Evolutionary conservation across 768 basidiomycete genomes (phyloP), one percentile per base, ranked within the genome.

Genomic region (Russula foetens): DNA sequence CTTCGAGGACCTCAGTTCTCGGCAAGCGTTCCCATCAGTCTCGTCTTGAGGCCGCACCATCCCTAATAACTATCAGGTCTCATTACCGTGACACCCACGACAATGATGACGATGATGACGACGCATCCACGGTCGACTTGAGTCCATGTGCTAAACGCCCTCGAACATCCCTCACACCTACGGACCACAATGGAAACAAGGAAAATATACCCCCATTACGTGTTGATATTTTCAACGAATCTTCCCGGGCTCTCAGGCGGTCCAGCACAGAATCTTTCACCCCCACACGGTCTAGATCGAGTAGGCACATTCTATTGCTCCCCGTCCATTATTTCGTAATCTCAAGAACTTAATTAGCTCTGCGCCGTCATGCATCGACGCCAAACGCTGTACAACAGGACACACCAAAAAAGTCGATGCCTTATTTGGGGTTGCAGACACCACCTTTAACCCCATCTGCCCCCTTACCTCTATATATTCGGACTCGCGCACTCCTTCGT

Each of bases 201-300:
- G 88, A 90, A 71, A 90, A 90, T 66, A 77, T 89, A 19, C 85
- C 87, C n/a, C 88, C 88, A 1, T 77, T 80, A 64, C 72, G 71
- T 48, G 63, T 68, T 33, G 76, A 80, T 48, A 62, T 70, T 14
- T 60, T 78, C 64, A 75, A 69, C 45, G 71, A 68, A 43, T 50
- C 65, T 12, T 57, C 76, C 5, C 75, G 81, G 59, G 71, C 75
- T 19, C 67, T 76, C 28, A 71, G 77, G 24, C 73, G 75, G 9
- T 73, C 72, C 8, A 76, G 69, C 43, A 74, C 73, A 15, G 75
- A 71, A 59, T 31, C 63, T 33, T 56, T 68, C 21, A 67, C 76
- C 2, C 78, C 84, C 8, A 72, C 80, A 38, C 78, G 77, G 63
- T 55, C 71, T 38, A 76, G 78, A 64, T 66, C 72, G 63, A 69